Conservation (phyloP, 2,329 filamentous ascomycete genomes). For the Diaporthe australafricana region DNA sequence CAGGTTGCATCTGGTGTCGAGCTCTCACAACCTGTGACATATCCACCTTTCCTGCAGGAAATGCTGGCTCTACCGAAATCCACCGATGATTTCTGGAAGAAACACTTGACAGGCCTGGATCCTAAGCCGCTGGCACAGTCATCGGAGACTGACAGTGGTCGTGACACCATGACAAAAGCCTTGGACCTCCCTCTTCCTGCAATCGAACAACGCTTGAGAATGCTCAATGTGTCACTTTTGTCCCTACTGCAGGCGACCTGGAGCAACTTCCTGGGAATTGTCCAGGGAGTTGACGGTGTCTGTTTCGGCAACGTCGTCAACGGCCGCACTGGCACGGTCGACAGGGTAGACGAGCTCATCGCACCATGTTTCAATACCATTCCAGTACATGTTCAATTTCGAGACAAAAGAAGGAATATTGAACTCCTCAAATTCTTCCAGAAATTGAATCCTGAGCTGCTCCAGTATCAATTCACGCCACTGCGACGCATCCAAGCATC, state of each 20-base stretch:
- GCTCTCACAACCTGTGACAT: conserved; percentile 64
- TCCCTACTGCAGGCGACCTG: conserved; percentile 79
- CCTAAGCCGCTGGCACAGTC: conserved; percentile 41
- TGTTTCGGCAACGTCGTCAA: conserved; percentile 91
- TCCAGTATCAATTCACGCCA: conserved; percentile 80
- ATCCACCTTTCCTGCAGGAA: conserved; percentile 72
- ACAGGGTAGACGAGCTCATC: conserved; percentile 77
- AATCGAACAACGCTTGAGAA: conserved; percentile 62
- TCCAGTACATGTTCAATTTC: conserved; percentile 72
- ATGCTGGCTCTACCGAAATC: conserved; percentile 61
- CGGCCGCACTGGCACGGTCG: conserved; percentile 76
- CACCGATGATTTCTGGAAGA: conserved; percentile 75
- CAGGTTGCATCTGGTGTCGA: conserved; percentile 58
- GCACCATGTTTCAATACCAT: conserved; percentile 94
- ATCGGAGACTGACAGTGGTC: not conserved
- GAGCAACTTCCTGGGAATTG: conserved; percentile 71
- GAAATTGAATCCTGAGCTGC: conserved; percentile 67
- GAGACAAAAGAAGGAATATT: conserved; percentile 59
- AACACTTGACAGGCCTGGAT: conserved; percentile 63
- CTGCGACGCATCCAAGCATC: conserved; percentile 76
- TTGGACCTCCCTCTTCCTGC: conserved; percentile 53
- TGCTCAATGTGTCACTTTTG: conserved; percentile 71
- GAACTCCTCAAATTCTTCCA: conserved; percentile 73
- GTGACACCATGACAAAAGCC: conserved; percentile 40
- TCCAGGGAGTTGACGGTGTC: conserved; percentile 71